phyloP scores from a whole-genome alignment of 805 yeast species.

The Priceomyces haplophilus region DNA sequence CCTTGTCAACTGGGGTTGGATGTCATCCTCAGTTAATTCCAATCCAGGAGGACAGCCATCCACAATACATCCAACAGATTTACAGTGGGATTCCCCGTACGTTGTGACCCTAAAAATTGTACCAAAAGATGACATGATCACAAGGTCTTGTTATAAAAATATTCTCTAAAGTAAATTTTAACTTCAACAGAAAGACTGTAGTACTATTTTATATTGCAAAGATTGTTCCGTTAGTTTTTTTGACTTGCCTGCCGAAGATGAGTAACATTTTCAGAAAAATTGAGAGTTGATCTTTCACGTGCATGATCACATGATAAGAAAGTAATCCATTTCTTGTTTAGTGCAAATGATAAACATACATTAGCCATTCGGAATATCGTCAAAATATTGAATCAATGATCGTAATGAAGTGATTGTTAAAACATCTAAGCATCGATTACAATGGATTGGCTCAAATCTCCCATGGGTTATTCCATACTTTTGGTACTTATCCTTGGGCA shows the following conservation, averaged over 20 bases:
- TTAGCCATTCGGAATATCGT: not conserved
- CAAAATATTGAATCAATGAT: too few species aligned
- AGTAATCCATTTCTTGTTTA: not conserved
- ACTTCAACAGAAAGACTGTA: too few species aligned
- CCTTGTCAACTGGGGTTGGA: conserved; percentile 93
- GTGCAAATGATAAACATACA: not conserved
- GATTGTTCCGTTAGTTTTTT: not conserved
- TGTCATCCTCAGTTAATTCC: conserved; percentile 76
- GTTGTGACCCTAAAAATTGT: conserved; percentile 69
- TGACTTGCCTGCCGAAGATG: conserved; percentile 1
- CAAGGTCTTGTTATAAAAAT: not conserved
- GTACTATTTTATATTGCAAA: too few species aligned
- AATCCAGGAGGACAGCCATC: conserved; percentile 98
- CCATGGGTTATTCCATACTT: not conserved
- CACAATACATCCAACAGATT: conserved; percentile 95
- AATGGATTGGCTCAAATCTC: not conserved
- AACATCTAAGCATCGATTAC: too few species aligned
- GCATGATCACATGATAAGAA: not conserved
- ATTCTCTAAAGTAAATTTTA: too few species aligned
- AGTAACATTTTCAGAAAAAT: conserved; percentile 4
- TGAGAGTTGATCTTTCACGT: conserved; percentile 1
- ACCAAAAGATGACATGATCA: conserved; percentile 41
- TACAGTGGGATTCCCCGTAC: conserved; percentile 97
- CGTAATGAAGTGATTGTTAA: too few species aligned
- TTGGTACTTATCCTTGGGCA: not conserved